Evolutionary conservation across 805 yeast genomes (phyloP).

Genomic region (Priceomyces melissophilus): DNA sequence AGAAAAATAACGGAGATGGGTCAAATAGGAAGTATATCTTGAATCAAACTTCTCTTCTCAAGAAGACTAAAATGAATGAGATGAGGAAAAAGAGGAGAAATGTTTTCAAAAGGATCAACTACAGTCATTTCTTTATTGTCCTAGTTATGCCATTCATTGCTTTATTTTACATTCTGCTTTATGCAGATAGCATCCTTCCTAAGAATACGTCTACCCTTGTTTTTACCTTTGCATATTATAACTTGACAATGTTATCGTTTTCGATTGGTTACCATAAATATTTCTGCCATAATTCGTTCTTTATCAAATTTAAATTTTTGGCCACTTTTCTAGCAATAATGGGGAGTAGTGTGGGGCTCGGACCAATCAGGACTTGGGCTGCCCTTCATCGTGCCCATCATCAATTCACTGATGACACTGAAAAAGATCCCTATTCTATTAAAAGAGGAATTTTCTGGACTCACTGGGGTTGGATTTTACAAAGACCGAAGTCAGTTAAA

Average conservation of each 20-base stretch:
- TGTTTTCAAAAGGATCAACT: slow-evolving; percentile 35
- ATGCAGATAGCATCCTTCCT: slow-evolving; percentile 23
- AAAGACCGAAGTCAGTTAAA: slow-evolving; percentile 46
- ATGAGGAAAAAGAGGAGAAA: slow-evolving; percentile 35
- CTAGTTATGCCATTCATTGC: slow-evolving; percentile 32
- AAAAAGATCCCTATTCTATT: slow-evolving; percentile 81
- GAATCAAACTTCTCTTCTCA: slow-evolving; percentile 22
- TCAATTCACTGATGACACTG: slow-evolving; percentile 77
- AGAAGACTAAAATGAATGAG: slow-evolving; percentile 29
- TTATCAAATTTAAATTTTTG: slow-evolving; percentile 28
- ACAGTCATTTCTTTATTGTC: slow-evolving; percentile 28
- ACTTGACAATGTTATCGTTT: slow-evolving; percentile 37
- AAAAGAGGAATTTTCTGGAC: slow-evolving; percentile 78
- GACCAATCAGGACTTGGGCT: slow-evolving; percentile 77
- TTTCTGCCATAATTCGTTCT: slow-evolving; percentile 39
- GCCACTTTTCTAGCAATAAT: slow-evolving; percentile 51
- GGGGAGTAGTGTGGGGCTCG: slow-evolving; percentile 74
- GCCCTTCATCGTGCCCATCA: slow-evolving; percentile 87
- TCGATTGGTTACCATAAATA: slow-evolving; percentile 42
- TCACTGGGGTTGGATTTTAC: slow-evolving; percentile 85
- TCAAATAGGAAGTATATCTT: slow-evolving; percentile 13
- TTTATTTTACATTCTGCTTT: slow-evolving; percentile 32
- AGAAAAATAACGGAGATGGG: slow-evolving; percentile 1
- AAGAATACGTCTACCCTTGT: slow-evolving; percentile 20
- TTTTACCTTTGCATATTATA: slow-evolving; percentile 30